These are phyloP conservation scores for Calonectria naviculata DNA, from an alignment of 2,329 filamentous ascomycete species.

Conservation along the genomic window DNA sequence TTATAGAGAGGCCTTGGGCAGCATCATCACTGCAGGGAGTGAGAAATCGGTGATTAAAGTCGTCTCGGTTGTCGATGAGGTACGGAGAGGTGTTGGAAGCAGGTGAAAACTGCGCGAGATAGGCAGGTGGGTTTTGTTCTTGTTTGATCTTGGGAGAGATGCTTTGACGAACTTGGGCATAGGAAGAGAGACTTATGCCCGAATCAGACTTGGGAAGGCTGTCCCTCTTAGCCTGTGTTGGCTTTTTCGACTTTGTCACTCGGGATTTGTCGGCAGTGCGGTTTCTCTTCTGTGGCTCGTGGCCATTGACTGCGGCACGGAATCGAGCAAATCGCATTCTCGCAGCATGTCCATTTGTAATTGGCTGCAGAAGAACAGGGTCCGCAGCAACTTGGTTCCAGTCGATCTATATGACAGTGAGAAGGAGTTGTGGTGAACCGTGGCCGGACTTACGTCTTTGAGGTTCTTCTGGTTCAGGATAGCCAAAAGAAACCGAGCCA, in stretches of 20 bases:
- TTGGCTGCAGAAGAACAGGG: conserved; percentile 63
- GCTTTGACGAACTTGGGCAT: conserved; percentile 41
- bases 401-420: conserved; percentile 59
- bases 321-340: conserved; percentile 71
- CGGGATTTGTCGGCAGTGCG: conserved; percentile 54
- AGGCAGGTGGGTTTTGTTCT: conserved; percentile 46
- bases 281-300: conserved; percentile 60
- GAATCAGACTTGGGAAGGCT: conserved; percentile 55
- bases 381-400: conserved; percentile 68
- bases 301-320: conserved; percentile 56
- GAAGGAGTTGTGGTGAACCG: neutral
- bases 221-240: conserved; percentile 45
- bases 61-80: conserved; percentile 48
- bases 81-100: conserved; percentile 51
- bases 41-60: conserved; percentile 56
- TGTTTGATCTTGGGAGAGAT: conserved; percentile 48
- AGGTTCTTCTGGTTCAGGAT: conserved; percentile 70
- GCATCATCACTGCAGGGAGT: conserved; percentile 67
- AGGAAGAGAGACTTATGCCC: conserved; percentile 40
- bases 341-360: conserved; percentile 70
- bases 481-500: conserved; percentile 68
- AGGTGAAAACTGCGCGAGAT: conserved; percentile 49
- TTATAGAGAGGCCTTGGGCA: conserved; percentile 39
- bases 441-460: conserved; percentile 62
- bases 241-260: conserved; percentile 59